Evolutionary conservation across 2,329 filamentous ascomycete genomes (phyloP), one percentile per base, ranked within the genome.

Genomic region (Lachnellula willkommii): DNA sequence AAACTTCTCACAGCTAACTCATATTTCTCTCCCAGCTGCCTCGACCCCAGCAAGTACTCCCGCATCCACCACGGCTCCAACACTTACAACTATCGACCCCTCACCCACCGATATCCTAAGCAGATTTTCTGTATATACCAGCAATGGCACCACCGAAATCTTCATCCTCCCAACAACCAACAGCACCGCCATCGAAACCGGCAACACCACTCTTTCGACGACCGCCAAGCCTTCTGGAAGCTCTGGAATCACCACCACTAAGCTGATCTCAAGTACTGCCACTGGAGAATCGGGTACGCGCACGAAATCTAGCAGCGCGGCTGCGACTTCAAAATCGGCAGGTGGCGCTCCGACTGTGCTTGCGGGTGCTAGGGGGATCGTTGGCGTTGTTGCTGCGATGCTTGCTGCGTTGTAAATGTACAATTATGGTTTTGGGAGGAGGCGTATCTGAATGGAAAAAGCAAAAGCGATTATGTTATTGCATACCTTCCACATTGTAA

Each of bases 321-420:
- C 9, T 32, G 8, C 35, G 2, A 17, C 40, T 17, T 35, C 47
- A 17, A 40, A 14, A 11, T 47, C 47, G 5, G 45, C 49, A 2
- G 52, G 40, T 24, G 58, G 50, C 6, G 55, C 54, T 5, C 36
- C 48, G 12, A 52, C 45, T 28, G 15, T 62, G 47, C 47, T 53
- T 39, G 60, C 54, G 14, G 54, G 53, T 1, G 32, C 60, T 5
- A 52, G 58, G 20, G 58, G 60, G 12, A 26, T 59, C 12, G 37
- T 56, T 37, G 60, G 50, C 17, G n/a, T 55, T 43, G 48, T 57
- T 54, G 50, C 50, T 50, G 56, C 52, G 43, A 22, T 58, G 28
- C 24, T 58, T 35, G 62, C 58, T 57, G 54, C 50, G 11, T 57
- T 65, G 50, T 65, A 56, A 58, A 12, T 15, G 22, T 14, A 43